Percentiles rank a stretch among this genome's conserved stretches.
phyloP scores from a whole-genome alignment of 495 filamentous ascomycete species.

The Aspergillus cavernicola region DNA sequence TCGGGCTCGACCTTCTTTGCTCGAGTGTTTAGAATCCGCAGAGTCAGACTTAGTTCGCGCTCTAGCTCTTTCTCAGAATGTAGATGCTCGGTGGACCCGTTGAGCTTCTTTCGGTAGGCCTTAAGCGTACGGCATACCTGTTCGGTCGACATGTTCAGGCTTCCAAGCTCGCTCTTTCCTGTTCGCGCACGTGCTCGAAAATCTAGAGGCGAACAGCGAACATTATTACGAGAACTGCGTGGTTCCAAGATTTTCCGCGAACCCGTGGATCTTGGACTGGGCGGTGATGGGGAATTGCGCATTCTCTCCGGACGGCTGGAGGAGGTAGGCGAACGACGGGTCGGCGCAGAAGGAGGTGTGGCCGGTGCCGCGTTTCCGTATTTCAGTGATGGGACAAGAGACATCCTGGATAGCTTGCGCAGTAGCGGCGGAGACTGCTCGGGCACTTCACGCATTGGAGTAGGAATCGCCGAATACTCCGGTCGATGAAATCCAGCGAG shows the following conservation, averaged over 20 bases:
- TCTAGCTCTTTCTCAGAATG: conserved; percentile 72
- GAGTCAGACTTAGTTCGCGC: conserved; percentile 72
- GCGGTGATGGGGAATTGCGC: conserved; percentile 45
- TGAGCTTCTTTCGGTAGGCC: conserved; percentile 78
- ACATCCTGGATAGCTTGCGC: conserved; percentile 51
- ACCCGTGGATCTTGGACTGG: conserved; percentile 32
- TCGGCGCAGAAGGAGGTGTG: conserved; percentile 35
- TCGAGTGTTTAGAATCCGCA: conserved; percentile 60
- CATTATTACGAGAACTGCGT: conserved; percentile 18
- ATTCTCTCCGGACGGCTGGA: conserved; percentile 24
- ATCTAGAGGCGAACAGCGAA: conserved; percentile 56
- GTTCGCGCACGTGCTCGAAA: conserved; percentile 53
- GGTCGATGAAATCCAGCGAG: conserved; percentile 69
- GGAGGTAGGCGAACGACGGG: conserved; percentile 33
- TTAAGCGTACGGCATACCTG: conserved; percentile 75
- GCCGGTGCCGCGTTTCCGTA: conserved; percentile 21
- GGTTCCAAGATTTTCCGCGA: conserved; percentile 19
- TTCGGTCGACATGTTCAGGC: conserved; percentile 71
- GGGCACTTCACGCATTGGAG: conserved; percentile 40
- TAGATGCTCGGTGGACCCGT: conserved; percentile 57
- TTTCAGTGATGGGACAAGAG: conserved; percentile 33
- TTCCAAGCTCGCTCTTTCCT: conserved; percentile 54
- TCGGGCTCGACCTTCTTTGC: conserved; percentile 22
- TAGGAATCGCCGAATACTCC: conserved; percentile 45
- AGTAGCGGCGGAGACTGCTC: conserved; percentile 60